These are phyloP conservation scores for Pichia sp. DNA, from an alignment of 1,139 yeast genomes.

Conservation along the genomic window DNA sequence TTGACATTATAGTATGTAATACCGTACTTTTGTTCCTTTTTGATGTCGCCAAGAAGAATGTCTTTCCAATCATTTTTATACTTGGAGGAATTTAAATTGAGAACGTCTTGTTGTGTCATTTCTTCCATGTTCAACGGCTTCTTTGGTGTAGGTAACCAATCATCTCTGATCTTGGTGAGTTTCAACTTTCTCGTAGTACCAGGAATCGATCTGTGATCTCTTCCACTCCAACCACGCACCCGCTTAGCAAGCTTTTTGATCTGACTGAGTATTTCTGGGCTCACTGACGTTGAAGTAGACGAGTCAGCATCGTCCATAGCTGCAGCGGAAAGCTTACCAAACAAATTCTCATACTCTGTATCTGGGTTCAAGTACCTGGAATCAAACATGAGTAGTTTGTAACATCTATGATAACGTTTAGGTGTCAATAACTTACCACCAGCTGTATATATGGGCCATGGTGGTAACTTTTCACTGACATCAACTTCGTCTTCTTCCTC, in stretches of 20 bases:
- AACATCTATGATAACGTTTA: constrained; percentile 32
- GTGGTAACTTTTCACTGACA: constrained; percentile 21
- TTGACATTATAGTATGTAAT: constrained; percentile 47
- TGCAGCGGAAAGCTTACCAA: constrained; percentile 66
- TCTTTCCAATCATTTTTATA: constrained; percentile 42
- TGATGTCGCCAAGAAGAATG: constrained; percentile 39
- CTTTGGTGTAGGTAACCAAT: constrained; percentile 68
- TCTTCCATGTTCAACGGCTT: constrained; percentile 63
- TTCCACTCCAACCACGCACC: constrained; percentile 79
- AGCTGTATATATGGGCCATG: constrained; percentile 31
- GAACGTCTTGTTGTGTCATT: constrained; percentile 34
- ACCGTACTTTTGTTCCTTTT: constrained; percentile 40
- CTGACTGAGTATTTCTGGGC: constrained; percentile 62
- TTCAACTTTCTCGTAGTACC: constrained; percentile 63
- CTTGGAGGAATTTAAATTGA: constrained; percentile 35
- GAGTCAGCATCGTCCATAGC: constrained; percentile 71
- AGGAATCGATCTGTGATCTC: constrained; percentile 64
- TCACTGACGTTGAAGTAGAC: constrained; percentile 47
- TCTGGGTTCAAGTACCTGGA: constrained; percentile 68
- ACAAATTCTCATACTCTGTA: constrained; percentile 62
- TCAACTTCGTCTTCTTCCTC: constrained; percentile 16
- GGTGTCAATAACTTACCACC: constrained; percentile 40
- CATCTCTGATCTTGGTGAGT: constrained; percentile 69
- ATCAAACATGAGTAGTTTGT: constrained; percentile 39
- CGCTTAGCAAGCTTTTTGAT: constrained; percentile 54